phyloP scores from a whole-genome alignment of 768 basidiomycete genomes.

The Cyclocybe cylindracea region DNA sequence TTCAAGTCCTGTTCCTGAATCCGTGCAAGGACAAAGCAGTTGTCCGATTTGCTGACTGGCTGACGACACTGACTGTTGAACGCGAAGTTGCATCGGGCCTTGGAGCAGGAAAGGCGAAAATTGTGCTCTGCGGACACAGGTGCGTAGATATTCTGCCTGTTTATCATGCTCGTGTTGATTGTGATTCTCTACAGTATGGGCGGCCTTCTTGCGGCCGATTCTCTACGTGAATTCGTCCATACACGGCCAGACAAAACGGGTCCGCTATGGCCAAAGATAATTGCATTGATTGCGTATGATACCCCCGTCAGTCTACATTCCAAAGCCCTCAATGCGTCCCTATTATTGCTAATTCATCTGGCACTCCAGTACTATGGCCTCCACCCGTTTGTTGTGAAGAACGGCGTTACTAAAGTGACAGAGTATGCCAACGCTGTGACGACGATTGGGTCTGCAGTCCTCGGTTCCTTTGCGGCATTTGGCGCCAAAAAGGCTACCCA shows the following conservation, averaged over 20 bases:
- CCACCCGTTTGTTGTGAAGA: slow-evolving; percentile 84
- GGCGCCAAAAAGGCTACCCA: slow-evolving; percentile 42
- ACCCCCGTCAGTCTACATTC: slow-evolving; percentile 66
- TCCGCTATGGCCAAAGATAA: slow-evolving; percentile 86
- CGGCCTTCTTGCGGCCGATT: slow-evolving; percentile 85
- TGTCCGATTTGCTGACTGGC: slow-evolving; percentile 88
- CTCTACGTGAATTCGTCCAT: slow-evolving; percentile 69
- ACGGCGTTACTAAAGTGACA: slow-evolving; percentile 72
- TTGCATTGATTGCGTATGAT: slow-evolving; percentile 85
- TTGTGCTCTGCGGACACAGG: slow-evolving; percentile 93
- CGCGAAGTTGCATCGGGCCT: slow-evolving; percentile 74
- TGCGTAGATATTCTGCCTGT: slow-evolving; percentile 23
- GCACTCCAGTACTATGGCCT: slow-evolving; percentile 76
- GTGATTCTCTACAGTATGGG: slow-evolving; percentile 70
- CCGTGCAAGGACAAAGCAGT: slow-evolving; percentile 70
- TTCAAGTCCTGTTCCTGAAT: slow-evolving; percentile 1
- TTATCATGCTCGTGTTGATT: neutral
- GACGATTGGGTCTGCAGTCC: slow-evolving; percentile 60
- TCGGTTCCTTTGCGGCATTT: slow-evolving; percentile 57
- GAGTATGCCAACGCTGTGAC: slow-evolving; percentile 69
- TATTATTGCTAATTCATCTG: slow-evolving; percentile 1
- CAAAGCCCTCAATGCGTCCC: neutral
- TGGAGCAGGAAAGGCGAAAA: slow-evolving; percentile 78
- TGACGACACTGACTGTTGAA: slow-evolving; percentile 85
- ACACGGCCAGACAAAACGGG: slow-evolving; percentile 63